phyloP scores from a whole-genome alignment of 805 yeast species.

The Candida insectorum region DNA sequence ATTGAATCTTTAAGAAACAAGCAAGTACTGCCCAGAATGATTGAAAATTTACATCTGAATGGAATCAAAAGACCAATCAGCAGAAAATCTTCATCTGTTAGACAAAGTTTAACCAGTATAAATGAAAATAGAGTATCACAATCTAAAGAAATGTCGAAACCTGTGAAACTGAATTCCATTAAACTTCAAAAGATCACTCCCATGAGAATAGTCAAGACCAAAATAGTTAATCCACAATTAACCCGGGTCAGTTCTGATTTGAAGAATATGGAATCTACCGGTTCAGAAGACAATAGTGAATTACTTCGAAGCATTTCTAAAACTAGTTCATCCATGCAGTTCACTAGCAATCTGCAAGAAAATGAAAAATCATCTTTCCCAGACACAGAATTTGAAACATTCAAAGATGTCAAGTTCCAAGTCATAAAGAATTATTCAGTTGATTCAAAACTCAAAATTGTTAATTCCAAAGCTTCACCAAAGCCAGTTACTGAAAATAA shows the following conservation, averaged over 20 bases:
- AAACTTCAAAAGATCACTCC: no score
- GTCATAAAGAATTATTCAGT: constrained; percentile 6
- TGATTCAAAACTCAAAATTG: constrained; percentile 8
- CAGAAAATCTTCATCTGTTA: no score
- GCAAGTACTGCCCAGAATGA: no score
- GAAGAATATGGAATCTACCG: neutral
- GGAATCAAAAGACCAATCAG: no score
- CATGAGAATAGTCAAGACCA: neutral
- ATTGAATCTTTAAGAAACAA: constrained; percentile 1
- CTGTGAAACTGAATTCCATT: no score
- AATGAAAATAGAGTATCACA: no score
- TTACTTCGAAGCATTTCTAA: constrained; percentile 7
- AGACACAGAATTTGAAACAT: constrained; percentile 13
- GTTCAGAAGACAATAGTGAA: constrained; percentile 2
- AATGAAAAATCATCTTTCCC: no score
- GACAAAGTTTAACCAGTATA: no score
- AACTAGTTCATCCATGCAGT: constrained; percentile 2
- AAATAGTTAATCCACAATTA: neutral
- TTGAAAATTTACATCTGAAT: no score
- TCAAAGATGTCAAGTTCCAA: constrained; percentile 11
- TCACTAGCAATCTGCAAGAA: constrained; percentile 1
- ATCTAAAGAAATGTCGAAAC: no score
- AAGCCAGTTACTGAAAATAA: neutral
- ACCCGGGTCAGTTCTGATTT: constrained; percentile 2
- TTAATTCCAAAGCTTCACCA: constrained; percentile 6